Percentiles rank a stretch among this genome's conserved stretches.
These are phyloP conservation scores for sweet orange (Citrus sinensis) DNA, from an alignment of 345 rosid species.

Conservation along the genomic window DNA sequence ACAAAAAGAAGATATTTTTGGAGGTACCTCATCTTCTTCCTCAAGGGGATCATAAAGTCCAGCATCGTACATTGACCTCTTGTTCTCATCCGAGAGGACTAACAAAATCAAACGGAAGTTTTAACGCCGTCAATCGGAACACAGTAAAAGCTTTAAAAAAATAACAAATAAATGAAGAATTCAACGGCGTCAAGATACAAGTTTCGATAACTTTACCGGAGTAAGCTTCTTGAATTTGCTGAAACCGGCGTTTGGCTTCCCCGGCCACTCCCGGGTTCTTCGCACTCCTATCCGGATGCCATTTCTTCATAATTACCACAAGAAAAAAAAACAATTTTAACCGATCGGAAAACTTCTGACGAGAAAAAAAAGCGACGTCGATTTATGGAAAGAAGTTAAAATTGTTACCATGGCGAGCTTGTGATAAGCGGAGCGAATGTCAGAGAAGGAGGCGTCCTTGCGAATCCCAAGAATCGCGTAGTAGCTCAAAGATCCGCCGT, in stretches of 20 bases:
- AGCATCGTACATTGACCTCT: conserved; percentile 75
- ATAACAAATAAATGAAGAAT: not conserved
- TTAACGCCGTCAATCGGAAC: conserved; percentile 3
- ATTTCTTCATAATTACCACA: conserved; percentile 40
- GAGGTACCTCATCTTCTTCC: conserved; percentile 67
- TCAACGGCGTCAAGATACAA: not conserved
- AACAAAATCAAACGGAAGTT: conserved; percentile 13
- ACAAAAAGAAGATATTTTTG: not conserved
- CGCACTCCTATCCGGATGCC: conserved; percentile 86
- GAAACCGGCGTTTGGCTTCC: conserved; percentile 83
- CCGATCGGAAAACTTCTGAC: not conserved
- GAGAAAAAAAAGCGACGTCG: not conserved
- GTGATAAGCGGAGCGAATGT: conserved; percentile 75
- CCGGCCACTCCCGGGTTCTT: conserved; percentile 53
- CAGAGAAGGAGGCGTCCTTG: conserved; percentile 76
- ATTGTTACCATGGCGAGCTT: conserved; percentile 77
- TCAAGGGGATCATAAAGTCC: conserved; percentile 75
- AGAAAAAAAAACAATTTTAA: not conserved
- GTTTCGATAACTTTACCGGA: conserved; percentile 42
- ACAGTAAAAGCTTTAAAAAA: not conserved
- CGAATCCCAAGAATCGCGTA: conserved; percentile 81
- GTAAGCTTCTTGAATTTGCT: conserved; percentile 91
- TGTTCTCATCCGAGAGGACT: conserved; percentile 67
- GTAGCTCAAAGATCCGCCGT: conserved; percentile 56
- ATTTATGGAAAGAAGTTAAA: not conserved